Conservation (phyloP, 2,329 filamentous ascomycete species). For the Pleomassaria siparia region DNA sequence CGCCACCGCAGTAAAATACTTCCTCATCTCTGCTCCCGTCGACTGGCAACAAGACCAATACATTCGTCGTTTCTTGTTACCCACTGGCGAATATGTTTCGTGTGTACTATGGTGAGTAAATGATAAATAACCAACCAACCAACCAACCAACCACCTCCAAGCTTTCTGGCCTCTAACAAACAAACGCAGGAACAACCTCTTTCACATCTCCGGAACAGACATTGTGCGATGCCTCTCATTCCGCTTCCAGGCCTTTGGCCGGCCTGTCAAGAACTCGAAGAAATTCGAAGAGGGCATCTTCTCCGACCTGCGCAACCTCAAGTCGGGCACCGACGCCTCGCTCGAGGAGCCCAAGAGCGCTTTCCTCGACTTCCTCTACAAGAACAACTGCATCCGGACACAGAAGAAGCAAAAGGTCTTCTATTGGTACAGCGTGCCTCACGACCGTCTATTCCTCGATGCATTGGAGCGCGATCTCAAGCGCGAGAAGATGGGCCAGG, state of each 20-base stretch:
- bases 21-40: slow-evolving; percentile 96
- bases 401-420: slow-evolving; percentile 99
- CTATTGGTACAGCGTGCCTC: slow-evolving; percentile 99
- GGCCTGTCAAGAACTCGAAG: slow-evolving; percentile 98
- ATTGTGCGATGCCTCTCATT: slow-evolving; percentile 98
- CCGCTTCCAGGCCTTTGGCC: slow-evolving; percentile 96
- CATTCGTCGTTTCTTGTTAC: slow-evolving; percentile 90
- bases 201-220: slow-evolving; percentile 98
- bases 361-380: slow-evolving; percentile 98
- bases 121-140: not conserved
- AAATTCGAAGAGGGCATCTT: slow-evolving; percentile 99
- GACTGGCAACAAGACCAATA: slow-evolving; percentile 98
- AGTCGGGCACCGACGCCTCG: slow-evolving; percentile 96
- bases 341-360: slow-evolving; percentile 98
- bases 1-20: slow-evolving; percentile 82
- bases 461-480: slow-evolving; percentile 96
- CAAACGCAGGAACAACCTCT: slow-evolving; percentile 86
- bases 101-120: slow-evolving; percentile 80
- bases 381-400: slow-evolving; percentile 99
- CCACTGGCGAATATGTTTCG: slow-evolving; percentile 97
- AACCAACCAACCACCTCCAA: not conserved
- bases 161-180: slow-evolving; percentile 23
- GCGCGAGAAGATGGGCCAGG: slow-evolving; percentile 99
- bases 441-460: slow-evolving; percentile 96
- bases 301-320: slow-evolving; percentile 95